Evolutionary conservation across 108 stramenopile genomes (phyloP).

Genomic region (Skeletonema marinoi): DNA sequence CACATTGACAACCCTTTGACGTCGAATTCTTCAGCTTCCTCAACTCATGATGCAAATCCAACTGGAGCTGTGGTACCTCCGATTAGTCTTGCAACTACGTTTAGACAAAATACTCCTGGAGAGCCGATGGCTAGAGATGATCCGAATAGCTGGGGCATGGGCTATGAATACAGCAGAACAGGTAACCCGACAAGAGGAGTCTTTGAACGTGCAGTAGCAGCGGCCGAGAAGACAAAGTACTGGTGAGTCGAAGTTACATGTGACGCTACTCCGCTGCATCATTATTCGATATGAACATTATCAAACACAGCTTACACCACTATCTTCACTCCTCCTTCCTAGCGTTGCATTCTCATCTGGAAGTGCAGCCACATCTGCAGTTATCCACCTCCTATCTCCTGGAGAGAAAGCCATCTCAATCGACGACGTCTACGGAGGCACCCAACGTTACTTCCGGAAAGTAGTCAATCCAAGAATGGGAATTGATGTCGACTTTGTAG

Average conservation of each 20-base stretch:
- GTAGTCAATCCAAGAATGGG: slow-evolving; percentile 59
- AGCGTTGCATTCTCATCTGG: slow-evolving; percentile 85
- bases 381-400: slow-evolving; percentile 66
- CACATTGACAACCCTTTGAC: slow-evolving; percentile 46
- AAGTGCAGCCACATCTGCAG: slow-evolving; percentile 87
- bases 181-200: slow-evolving; percentile 85
- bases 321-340: not conserved
- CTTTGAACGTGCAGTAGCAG: slow-evolving; percentile 81
- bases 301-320: not conserved
- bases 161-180: slow-evolving; percentile 83
- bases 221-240: slow-evolving; percentile 68
- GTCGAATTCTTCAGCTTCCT: not conserved
- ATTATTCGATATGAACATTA: not conserved
- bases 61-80: slow-evolving; percentile 82
- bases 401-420: slow-evolving; percentile 77
- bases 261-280: not conserved
- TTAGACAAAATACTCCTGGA: slow-evolving; percentile 72
- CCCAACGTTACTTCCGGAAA: slow-evolving; percentile 69
- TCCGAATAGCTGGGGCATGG: slow-evolving; percentile 79
- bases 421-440: slow-evolving; percentile 90
- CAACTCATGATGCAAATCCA: slow-evolving; percentile 43
- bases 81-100: slow-evolving; percentile 82
- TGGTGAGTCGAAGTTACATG: slow-evolving; percentile 18
- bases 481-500: slow-evolving; percentile 53
- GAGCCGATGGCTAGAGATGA: slow-evolving; percentile 60